Percentiles rank a stretch among this genome's conserved stretches.
phyloP scores from a whole-genome alignment of 495 filamentous ascomycete species.

The Annulohypoxylon moriforme region DNA sequence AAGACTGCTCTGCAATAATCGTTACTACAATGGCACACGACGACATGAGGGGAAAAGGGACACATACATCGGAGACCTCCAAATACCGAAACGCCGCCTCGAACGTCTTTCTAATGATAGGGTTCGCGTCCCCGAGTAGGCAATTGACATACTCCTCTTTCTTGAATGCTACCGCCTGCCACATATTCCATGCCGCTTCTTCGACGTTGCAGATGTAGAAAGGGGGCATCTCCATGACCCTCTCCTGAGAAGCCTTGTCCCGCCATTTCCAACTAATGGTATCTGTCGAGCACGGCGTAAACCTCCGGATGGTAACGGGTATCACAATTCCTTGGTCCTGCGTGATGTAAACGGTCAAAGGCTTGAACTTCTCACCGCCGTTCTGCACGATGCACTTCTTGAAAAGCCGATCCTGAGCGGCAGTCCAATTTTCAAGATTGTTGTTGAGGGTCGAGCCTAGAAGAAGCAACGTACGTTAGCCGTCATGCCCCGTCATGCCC shows the following conservation, averaged over 20 bases:
- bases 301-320: background rate
- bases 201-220: conserved; percentile 2
- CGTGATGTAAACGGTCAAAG: background rate
- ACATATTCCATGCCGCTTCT: background rate
- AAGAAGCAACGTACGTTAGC: conserved; percentile 1
- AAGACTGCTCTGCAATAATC: background rate
- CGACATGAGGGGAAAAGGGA: background rate
- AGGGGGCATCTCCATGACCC: conserved; percentile 9
- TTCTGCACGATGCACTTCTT: background rate
- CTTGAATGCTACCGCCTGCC: background rate
- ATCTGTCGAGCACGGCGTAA: background rate
- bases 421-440: background rate
- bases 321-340: conserved; percentile 10
- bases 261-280: conserved; percentile 11
- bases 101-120: conserved; percentile 7
- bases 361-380: background rate
- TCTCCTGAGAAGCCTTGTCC: conserved; percentile 2
- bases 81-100: conserved; percentile 5
- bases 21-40: background rate
- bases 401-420: background rate
- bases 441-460: conserved; percentile 11
- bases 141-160: conserved; percentile 10
- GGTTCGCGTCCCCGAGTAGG: conserved; percentile 1
- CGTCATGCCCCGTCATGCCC: background rate
- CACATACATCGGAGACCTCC: conserved; percentile 2